Percentiles rank a stretch among this genome's conserved stretches.
These are phyloP conservation scores for Pulveroboletus sp. DNA, from an alignment of 768 basidiomycete genomes.

Conservation along the genomic window DNA sequence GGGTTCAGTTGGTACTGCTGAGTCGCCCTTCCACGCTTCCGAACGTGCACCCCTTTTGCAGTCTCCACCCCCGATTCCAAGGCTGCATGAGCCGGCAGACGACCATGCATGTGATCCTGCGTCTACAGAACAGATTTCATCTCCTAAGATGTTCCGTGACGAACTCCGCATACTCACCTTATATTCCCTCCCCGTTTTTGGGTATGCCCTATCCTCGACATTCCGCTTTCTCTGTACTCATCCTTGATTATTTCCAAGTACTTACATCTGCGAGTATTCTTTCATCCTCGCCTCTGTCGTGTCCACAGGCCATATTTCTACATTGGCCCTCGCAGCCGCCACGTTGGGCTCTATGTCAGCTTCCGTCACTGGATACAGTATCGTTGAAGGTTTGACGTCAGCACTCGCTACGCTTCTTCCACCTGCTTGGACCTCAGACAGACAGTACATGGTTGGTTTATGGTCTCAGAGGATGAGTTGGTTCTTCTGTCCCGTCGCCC, in stretches of 20 bases:
- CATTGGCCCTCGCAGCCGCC: constrained; percentile 81
- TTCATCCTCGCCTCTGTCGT: constrained; percentile 81
- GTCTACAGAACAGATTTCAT: constrained; percentile 16
- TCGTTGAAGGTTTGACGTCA: constrained; percentile 77
- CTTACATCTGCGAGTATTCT: constrained; percentile 80
- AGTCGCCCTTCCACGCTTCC: constrained; percentile 4
- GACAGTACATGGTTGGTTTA: constrained; percentile 80
- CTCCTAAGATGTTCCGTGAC: constrained; percentile 43
- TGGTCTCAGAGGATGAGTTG: constrained; percentile 87
- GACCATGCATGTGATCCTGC: neutral
- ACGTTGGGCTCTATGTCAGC: constrained; percentile 72
- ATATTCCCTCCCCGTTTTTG: constrained; percentile 70
- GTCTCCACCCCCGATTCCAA: constrained; percentile 44
- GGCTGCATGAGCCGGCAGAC: constrained; percentile 51
- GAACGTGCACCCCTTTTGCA: constrained; percentile 58
- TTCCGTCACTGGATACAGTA: constrained; percentile 51
- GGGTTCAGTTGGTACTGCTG: neutral
- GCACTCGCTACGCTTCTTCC: constrained; percentile 93
- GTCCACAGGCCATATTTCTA: constrained; percentile 87
- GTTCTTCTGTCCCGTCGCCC: constrained; percentile 20
- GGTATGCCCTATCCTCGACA: constrained; percentile 40
- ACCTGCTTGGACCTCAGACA: constrained; percentile 87
- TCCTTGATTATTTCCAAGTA: constrained; percentile 36
- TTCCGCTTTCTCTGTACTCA: neutral
- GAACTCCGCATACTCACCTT: constrained; percentile 54